phyloP scores from a whole-genome alignment of 2,329 filamentous ascomycete species.

The Cercospora canescens region DNA sequence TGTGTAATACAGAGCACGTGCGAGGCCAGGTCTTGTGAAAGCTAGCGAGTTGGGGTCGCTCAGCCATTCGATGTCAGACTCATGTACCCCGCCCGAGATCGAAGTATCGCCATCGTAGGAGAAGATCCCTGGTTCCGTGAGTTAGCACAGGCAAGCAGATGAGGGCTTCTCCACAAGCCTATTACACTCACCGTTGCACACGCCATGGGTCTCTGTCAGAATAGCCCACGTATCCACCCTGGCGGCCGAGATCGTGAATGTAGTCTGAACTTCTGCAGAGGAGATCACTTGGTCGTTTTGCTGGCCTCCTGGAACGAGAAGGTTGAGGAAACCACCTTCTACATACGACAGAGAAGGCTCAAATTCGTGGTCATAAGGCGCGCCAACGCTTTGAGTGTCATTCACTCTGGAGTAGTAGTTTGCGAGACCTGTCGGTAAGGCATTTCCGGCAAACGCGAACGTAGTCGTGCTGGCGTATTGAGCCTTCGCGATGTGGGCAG shows the following conservation, averaged over 20 bases:
- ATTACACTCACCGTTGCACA: conserved; percentile 14
- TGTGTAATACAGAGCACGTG: conserved; percentile 18
- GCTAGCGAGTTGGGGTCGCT: conserved; percentile 18
- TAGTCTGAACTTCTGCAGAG: conserved; percentile 16
- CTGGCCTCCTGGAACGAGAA: conserved; percentile 15
- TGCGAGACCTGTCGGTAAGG: conserved; percentile 8
- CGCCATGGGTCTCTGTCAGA: conserved; percentile 16
- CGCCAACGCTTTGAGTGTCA: not conserved
- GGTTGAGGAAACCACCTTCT: conserved; percentile 16
- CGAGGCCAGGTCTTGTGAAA: not conserved
- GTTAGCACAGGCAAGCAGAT: not conserved
- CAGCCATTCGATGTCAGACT: conserved; percentile 27
- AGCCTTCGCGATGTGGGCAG: not conserved
- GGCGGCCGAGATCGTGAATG: conserved; percentile 16
- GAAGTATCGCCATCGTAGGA: conserved; percentile 21
- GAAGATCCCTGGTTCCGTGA: conserved; percentile 19
- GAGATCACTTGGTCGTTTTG: conserved; percentile 8
- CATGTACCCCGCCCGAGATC: conserved; percentile 14
- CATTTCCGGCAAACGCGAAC: conserved; percentile 5
- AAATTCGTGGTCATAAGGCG: conserved; percentile 4
- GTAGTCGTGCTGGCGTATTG: conserved; percentile 13
- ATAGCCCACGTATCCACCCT: conserved; percentile 20
- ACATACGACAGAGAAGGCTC: conserved; percentile 6
- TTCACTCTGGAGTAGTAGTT: not conserved
- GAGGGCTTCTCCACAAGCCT: not conserved